Conservation (phyloP, 179 eudicot species). For the Actinidia arguta region DNA sequence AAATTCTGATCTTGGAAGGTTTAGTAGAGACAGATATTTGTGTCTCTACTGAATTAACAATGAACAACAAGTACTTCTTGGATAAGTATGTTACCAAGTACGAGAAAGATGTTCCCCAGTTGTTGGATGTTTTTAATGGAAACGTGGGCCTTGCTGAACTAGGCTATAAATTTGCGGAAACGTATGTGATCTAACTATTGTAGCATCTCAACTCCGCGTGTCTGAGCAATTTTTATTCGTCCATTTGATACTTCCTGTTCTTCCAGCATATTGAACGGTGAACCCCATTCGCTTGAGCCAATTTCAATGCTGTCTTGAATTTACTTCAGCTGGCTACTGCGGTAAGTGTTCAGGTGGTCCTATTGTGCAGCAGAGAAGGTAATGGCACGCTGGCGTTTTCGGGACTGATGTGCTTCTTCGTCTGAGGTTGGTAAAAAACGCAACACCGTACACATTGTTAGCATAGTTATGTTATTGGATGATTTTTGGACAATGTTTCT, state of each 20-base stretch:
- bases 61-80: not conserved
- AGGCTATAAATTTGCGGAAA: not conserved
- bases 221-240: not conserved
- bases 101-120: constrained; percentile 1
- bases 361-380: too few species aligned
- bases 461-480: too few species aligned
- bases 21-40: not conserved
- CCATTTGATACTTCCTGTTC: not conserved
- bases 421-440: too few species aligned
- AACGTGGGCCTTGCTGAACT: constrained; percentile 6
- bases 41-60: not conserved
- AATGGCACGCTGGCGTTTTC: too few species aligned
- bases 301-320: not conserved
- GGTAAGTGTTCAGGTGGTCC: too few species aligned
- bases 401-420: too few species aligned
- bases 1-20: constrained; percentile 12
- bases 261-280: too few species aligned
- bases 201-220: not conserved
- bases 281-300: not conserved
- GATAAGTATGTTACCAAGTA: not conserved
- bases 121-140: not conserved
- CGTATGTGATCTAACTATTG: not conserved
- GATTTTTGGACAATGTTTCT: too few species aligned
- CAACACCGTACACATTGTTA: too few species aligned
- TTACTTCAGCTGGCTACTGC: not conserved